These are phyloP conservation scores for Triangularia verruculosa DNA, from an alignment of 2,329 filamentous ascomycete genomes.

Conservation along the genomic window DNA sequence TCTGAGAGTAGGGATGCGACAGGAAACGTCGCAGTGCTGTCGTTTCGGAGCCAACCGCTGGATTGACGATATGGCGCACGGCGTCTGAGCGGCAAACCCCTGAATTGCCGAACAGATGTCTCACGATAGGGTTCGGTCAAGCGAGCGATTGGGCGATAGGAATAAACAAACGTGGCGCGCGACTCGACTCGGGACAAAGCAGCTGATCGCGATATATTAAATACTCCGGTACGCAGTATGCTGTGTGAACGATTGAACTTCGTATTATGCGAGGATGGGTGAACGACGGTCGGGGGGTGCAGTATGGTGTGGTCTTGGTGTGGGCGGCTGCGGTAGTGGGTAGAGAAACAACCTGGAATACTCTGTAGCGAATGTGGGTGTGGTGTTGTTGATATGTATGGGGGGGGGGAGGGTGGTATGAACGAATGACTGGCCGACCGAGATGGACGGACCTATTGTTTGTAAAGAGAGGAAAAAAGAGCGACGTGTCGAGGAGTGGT, in stretches of 20 bases:
- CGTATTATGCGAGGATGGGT: background rate
- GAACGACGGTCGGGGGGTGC: background rate
- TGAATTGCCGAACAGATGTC: slow-evolving; percentile 22
- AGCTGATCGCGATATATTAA: slow-evolving; percentile 1
- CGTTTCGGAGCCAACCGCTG: slow-evolving; percentile 11
- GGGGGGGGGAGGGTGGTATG: background rate
- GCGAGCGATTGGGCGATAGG: slow-evolving; percentile 7
- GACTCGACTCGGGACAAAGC: background rate
- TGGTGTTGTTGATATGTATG: background rate
- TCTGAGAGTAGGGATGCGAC: slow-evolving; percentile 14
- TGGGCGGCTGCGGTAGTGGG: background rate
- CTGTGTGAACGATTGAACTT: slow-evolving; percentile 4
- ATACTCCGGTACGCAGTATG: background rate
- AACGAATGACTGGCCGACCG: slow-evolving; percentile 19
- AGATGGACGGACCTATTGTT: slow-evolving; percentile 10
- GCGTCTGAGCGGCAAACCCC: slow-evolving; percentile 23
- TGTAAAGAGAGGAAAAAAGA: slow-evolving; percentile 5
- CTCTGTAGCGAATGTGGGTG: background rate
- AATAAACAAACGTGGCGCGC: slow-evolving; percentile 9
- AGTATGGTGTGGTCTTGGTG: background rate
- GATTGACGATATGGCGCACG: slow-evolving; percentile 14
- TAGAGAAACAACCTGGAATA: background rate
- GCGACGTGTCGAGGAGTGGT: slow-evolving; percentile 3
- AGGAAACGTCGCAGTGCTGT: slow-evolving; percentile 16
- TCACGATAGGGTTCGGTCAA: slow-evolving; percentile 15